Evolutionary conservation across 805 yeast species (phyloP).

Genomic region (Cyberlindnera petersonii): DNA sequence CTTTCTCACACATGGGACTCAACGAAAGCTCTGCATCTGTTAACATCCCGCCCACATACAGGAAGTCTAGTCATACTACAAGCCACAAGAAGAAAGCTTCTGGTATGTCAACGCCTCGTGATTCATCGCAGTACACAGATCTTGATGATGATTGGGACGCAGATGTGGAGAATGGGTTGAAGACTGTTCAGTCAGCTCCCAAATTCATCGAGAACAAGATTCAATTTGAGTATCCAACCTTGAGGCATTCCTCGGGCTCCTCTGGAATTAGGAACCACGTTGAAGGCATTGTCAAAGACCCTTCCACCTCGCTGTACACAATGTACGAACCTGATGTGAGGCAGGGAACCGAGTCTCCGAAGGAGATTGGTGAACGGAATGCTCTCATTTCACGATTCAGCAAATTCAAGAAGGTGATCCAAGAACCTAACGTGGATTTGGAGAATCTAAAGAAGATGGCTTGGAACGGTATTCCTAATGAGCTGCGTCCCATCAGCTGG

Average conservation of each 20-base stretch:
- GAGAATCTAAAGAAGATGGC: constrained; percentile 70
- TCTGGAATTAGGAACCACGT: constrained; percentile 22
- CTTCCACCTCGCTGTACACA: constrained; percentile 34
- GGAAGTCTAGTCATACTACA: constrained; percentile 18
- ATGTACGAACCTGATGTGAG: constrained; percentile 40
- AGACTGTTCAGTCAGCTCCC: constrained; percentile 28
- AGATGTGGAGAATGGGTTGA: constrained; percentile 44
- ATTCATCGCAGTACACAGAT: constrained; percentile 50
- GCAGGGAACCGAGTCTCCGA: constrained; percentile 34
- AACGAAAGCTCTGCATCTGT: constrained; percentile 13
- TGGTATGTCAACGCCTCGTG: constrained; percentile 25
- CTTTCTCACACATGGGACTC: constrained; percentile 52
- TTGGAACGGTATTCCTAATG: constrained; percentile 92
- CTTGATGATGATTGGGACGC: constrained; percentile 94
- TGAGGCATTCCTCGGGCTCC: constrained; percentile 20
- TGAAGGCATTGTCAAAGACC: constrained; percentile 27
- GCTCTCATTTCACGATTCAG: constrained; percentile 58
- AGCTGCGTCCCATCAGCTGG: constrained; percentile 83
- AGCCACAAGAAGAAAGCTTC: constrained; percentile 13
- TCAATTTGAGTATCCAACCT: constrained; percentile 28
- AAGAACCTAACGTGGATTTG: constrained; percentile 51
- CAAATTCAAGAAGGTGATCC: constrained; percentile 62
- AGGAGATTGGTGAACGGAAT: constrained; percentile 52
- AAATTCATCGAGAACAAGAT: constrained; percentile 28
- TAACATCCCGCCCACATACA: constrained; percentile 14